Evolutionary conservation across 1,284 basidiomycete genomes (phyloP), one percentile per base, ranked within the genome.

Genomic region (Trametes pubescens): DNA sequence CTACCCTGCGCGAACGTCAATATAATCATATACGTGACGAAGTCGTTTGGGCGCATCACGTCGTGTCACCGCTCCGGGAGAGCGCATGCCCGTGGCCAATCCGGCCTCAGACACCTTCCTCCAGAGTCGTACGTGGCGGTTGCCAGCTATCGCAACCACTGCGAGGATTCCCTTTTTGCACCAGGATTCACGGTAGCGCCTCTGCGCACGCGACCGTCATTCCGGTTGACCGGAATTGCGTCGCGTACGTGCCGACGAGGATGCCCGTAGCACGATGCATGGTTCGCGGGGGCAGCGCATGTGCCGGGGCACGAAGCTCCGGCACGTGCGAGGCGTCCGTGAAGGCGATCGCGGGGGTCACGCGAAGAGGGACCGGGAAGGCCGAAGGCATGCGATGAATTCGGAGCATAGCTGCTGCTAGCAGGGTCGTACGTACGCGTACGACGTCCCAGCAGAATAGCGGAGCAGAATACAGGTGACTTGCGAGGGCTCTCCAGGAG

Each of bases 1-100:
- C 14, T 46, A 5, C 56, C 57, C 34, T 16, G 46, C 47, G 4
- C n/a, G 26, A 11, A 47, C 10, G 37, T 38, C 59, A 62, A 62
- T 61, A 55, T 65, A 53, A 58, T 65, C 64, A 59, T 52, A 59
- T 61, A 13, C 43, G 64, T 58, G 59, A 55, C 56, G 56, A 56
- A 52, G 63, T 22, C 16, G 16, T 37, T 49, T 44, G 44, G 14
- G 48, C 44, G 60, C 60, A 44, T 61, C 60, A 61, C 51, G 37
- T 44, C 40, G 16, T 57, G 54, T 56, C 54, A 61, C 44, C 26
- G 26, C 58, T n/a, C 48, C 58, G 59, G 53, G 37, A 61, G 35
- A 47, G 54, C 51, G 63, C 49, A 64, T 61, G 63, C 16, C 54
- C 22, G 38, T 35, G 29, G 43, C 63, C 63, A 53, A 57, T 57